These are phyloP conservation scores for Plantago ovata DNA, from an alignment of 257 asterid genomes.

Conservation along the genomic window DNA sequence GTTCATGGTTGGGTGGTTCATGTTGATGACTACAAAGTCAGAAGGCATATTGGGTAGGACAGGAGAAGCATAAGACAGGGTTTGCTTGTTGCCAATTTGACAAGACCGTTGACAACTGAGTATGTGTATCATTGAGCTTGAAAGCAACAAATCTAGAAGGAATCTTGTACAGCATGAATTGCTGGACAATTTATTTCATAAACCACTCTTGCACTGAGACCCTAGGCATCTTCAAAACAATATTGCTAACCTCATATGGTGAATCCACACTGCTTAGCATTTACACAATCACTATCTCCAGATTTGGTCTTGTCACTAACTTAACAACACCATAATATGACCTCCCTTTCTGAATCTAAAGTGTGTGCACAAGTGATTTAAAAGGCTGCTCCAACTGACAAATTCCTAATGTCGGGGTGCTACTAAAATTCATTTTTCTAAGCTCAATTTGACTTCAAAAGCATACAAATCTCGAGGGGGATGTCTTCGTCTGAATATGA, in stretches of 20 bases:
- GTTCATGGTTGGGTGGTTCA: slow-evolving; percentile 66
- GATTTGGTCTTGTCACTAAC: slow-evolving; percentile 84
- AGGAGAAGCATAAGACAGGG: too few species aligned
- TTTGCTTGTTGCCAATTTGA: too few species aligned
- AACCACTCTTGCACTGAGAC: slow-evolving; percentile 91
- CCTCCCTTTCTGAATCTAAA: slow-evolving; percentile 97
- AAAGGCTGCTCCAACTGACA: slow-evolving; percentile 99
- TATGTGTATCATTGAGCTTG: too few species aligned
- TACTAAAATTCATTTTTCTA: too few species aligned
- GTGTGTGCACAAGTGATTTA: slow-evolving; percentile 87
- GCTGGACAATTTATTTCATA: slow-evolving; percentile 94
- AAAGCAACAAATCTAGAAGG: slow-evolving; percentile 91
- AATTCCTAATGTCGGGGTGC: slow-evolving; percentile 81
- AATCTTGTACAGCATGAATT: slow-evolving; percentile 84
- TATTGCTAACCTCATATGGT: slow-evolving; percentile 95
- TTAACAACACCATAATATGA: slow-evolving; percentile 88
- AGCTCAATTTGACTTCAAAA: slow-evolving; percentile 1
- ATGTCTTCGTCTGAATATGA: too few species aligned
- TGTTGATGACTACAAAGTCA: slow-evolving; percentile 46
- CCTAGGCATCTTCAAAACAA: slow-evolving; percentile 92
- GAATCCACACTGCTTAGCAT: slow-evolving; percentile 75
- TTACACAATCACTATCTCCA: slow-evolving; percentile 83
- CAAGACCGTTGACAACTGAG: too few species aligned
- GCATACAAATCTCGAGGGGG: slow-evolving; percentile 23
- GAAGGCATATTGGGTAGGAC: slow-evolving; percentile 40